Evolutionary conservation across 2,329 filamentous ascomycete species (phyloP), one percentile per base, ranked within the genome.

Genomic region (Trichoderma arundinaceum): DNA sequence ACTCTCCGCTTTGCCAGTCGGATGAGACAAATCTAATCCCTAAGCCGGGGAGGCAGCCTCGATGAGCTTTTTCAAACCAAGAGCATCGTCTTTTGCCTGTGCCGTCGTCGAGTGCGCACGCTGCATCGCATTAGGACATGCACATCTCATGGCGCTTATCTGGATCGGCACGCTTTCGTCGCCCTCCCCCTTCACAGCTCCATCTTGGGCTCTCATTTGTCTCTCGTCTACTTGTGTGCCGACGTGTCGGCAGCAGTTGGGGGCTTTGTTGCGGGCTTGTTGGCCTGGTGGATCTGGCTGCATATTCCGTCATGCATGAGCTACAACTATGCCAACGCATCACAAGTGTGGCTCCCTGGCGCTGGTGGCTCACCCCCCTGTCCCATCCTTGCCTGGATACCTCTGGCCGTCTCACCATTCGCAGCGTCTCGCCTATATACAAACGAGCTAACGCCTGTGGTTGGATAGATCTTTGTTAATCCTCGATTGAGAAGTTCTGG

Each of bases 231-330:
- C 48, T 44, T 38, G 60, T 35, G 62, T 67, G 48, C 67, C 61
- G 60, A 64, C 53, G 64, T 63, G 66, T 64, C 64, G 60, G 56
- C 68, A 57, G 44, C 65, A 65, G 63, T 68, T 68, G 65, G 66
- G 59, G 64, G 67, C 58, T 44, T 53, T 66, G 66, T 48, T 65
- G 66, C 46, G 62, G 60, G 61, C 65, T 68, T 62, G 66, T 65
- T 67, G 68, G 68, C 64, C 33, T 52, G 57, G 66, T 64, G 65
- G 66, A 46, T 41, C 64, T 67, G 41, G 60, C 65, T 84, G 83
- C 84, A 84, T 82, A 80, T 83, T 81, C 82, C 82, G 82, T 84
- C 82, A 84, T 86, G 83, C 83, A 86, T 85, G 83, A 71, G 72
- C 69, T 66, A 68, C 77, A 71, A 71, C 69, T 66, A 67, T 77